Evolutionary conservation across 2,329 filamentous ascomycete species (phyloP), one percentile per base, ranked within the genome.

Genomic region (Pseudogymnoascus verrucosus): DNA sequence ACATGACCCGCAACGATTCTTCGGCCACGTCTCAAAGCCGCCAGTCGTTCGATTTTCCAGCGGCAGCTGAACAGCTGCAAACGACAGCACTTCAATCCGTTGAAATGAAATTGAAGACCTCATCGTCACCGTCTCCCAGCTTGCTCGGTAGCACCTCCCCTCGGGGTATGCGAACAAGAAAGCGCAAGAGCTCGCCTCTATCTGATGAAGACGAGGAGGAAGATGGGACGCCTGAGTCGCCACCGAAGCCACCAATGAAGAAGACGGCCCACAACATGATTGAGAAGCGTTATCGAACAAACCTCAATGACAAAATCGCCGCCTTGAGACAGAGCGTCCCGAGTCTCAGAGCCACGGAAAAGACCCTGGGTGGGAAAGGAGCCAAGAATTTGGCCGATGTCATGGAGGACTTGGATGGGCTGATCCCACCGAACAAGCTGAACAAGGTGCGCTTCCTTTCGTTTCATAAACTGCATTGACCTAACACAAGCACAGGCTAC

Each of bases 181-280:
- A 61, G 39, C 60, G 60, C 60, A 61, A 61, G 5, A 12, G 14
- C 5, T 26, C 39, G 16, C 23, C 39, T 4, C 39, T 39, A 34
- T 19, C n/a, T 6, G 60, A 44, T 5, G 36, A 61, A n/a, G 60
- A 44, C 5, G 36, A 61, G 3, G 36, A 61, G 3, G 60, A 44
- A 11, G 19, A 11, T 3, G 39, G 8, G 16, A 36, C 60, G 6
- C 60, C 60, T 11, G 51, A 57, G 10, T 12, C 28, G 2, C 42
- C 37, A 4, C 63, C 61, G 4, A 64, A 73, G 68, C 78, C 76
- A 47, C 81, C 81, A 0, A 76, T 80, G 16, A 92, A 91, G 78
- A 93, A 92, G 78, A 89, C 89, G 34, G 88, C 89, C 7, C 90
- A 93, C 77, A 93, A 92, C 76, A 89, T 93, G 76, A 91, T 93